These are phyloP conservation scores for Xylaria sp. DNA, from an alignment of 2,329 filamentous ascomycete species.

Conservation along the genomic window DNA sequence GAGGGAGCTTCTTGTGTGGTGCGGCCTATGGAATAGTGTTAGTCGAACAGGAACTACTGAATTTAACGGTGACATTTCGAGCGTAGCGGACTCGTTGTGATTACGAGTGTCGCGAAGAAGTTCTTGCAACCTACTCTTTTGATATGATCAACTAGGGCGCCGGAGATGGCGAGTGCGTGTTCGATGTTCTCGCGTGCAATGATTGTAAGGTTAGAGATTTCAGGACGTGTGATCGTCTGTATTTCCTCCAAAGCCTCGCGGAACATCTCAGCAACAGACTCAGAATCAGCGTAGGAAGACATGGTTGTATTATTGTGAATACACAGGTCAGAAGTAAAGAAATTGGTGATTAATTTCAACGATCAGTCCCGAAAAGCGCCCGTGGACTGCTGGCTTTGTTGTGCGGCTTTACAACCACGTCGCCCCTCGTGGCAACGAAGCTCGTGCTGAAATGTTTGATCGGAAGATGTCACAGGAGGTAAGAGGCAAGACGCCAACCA, in stretches of 20 bases:
- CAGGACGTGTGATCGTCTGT: constrained; percentile 86
- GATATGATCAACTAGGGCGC: constrained; percentile 90
- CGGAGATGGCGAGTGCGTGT: constrained; percentile 90
- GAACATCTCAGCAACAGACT: constrained; percentile 94
- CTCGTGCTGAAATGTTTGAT: constrained; percentile 18
- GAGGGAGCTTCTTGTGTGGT: constrained; percentile 87
- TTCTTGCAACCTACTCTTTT: constrained; percentile 74
- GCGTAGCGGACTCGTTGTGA: background rate
- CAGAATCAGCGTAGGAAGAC: constrained; percentile 54
- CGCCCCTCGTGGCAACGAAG: constrained; percentile 7
- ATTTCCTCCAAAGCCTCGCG: constrained; percentile 91
- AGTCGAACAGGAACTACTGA: constrained; percentile 41
- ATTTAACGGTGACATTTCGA: background rate
- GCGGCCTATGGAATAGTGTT: constrained; percentile 69
- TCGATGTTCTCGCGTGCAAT: constrained; percentile 98
- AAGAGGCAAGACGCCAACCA: constrained; percentile 30
- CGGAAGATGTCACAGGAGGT: constrained; percentile 35
- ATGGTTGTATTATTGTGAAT: constrained; percentile 30
- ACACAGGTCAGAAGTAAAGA: constrained; percentile 27
- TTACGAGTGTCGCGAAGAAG: background rate
- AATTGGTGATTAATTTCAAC: constrained; percentile 14
- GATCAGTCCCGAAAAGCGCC: constrained; percentile 3
- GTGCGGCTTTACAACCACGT: constrained; percentile 19
- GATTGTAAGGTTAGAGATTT: constrained; percentile 96
- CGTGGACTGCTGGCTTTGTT: constrained; percentile 21